Percentiles rank a stretch among this genome's conserved stretches.
These are phyloP conservation scores for Daldinia eschscholtzii DNA, from an alignment of 2,329 filamentous ascomycete genomes.

Conservation along the genomic window DNA sequence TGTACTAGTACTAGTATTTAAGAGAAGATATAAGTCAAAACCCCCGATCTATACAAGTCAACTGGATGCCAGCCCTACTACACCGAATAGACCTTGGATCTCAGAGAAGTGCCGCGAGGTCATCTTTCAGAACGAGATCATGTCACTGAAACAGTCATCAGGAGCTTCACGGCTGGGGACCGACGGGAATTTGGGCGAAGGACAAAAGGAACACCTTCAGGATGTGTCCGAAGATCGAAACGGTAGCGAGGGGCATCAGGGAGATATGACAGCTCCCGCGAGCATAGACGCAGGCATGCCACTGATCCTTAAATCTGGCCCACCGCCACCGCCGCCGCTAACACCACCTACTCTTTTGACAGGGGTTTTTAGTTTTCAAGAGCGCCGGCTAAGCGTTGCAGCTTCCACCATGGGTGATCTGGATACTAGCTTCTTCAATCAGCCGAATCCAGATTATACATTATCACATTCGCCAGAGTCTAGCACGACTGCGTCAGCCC, in stretches of 20 bases:
- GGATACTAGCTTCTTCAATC: slow-evolving; percentile 60
- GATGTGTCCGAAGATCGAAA: slow-evolving; percentile 35
- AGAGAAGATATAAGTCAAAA: slow-evolving; percentile 44
- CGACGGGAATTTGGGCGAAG: slow-evolving; percentile 28
- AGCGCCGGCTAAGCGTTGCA: slow-evolving; percentile 53
- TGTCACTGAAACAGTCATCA: slow-evolving; percentile 48
- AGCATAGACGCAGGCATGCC: slow-evolving; percentile 48
- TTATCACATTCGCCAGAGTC: slow-evolving; percentile 52
- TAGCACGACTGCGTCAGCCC: slow-evolving; percentile 41
- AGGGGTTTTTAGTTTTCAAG: slow-evolving; percentile 59
- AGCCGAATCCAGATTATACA: slow-evolving; percentile 64
- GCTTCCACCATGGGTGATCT: slow-evolving; percentile 53
- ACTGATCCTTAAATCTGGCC: slow-evolving; percentile 54
- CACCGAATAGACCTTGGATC: slow-evolving; percentile 36
- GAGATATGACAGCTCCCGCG: slow-evolving; percentile 31
- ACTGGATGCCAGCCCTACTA: slow-evolving; percentile 28
- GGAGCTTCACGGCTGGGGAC: slow-evolving; percentile 30
- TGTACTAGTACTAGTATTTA: slow-evolving; percentile 39
- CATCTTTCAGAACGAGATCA: slow-evolving; percentile 46
- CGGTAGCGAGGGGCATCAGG: slow-evolving; percentile 22
- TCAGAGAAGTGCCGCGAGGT: slow-evolving; percentile 52
- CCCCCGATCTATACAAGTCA: slow-evolving; percentile 25
- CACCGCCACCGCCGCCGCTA: slow-evolving; percentile 59
- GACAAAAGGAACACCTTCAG: slow-evolving; percentile 14
- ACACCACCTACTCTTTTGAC: slow-evolving; percentile 62